phyloP scores from a whole-genome alignment of 768 basidiomycete species.

The Xanthoconium stramineum region DNA sequence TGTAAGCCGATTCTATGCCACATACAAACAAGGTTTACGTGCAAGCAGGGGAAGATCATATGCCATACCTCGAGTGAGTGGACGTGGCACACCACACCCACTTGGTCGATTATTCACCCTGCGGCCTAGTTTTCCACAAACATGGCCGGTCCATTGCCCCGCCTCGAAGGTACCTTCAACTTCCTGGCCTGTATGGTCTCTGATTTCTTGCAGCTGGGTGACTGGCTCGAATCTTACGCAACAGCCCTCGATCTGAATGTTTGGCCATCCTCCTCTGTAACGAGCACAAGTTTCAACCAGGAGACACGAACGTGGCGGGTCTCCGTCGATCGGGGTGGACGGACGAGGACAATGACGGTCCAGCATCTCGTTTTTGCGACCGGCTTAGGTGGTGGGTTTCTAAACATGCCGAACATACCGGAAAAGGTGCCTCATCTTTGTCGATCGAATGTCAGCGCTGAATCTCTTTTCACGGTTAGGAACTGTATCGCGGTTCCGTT shows the following conservation, averaged over 20 bases:
- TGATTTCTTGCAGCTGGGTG: constrained; percentile 41
- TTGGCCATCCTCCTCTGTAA: constrained; percentile 49
- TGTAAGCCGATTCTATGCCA: constrained; percentile 34
- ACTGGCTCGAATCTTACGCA: constrained; percentile 64
- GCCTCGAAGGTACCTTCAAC: constrained; percentile 42
- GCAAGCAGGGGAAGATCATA: constrained; percentile 44
- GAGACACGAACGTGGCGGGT: constrained; percentile 42
- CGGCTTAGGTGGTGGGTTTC: constrained; percentile 46
- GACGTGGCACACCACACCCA: not conserved
- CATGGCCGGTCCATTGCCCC: constrained; percentile 50
- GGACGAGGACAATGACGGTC: constrained; percentile 33
- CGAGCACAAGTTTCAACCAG: constrained; percentile 33
- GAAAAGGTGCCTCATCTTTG: constrained; percentile 34
- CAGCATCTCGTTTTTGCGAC: constrained; percentile 57
- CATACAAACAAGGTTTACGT: not conserved
- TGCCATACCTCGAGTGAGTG: constrained; percentile 53
- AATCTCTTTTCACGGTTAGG: constrained; percentile 25
- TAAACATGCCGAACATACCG: constrained; percentile 44
- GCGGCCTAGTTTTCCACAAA: constrained; percentile 46
- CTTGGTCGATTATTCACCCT: not conserved
- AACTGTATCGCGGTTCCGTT: constrained; percentile 48
- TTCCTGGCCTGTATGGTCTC: not conserved
- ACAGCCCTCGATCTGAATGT: constrained; percentile 56
- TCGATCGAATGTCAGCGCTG: not conserved
- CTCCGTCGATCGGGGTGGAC: constrained; percentile 30